Percentiles rank a stretch among this genome's conserved stretches.
Conservation (phyloP, 345 rosid species). For the Euclidium syriacum region DNA sequence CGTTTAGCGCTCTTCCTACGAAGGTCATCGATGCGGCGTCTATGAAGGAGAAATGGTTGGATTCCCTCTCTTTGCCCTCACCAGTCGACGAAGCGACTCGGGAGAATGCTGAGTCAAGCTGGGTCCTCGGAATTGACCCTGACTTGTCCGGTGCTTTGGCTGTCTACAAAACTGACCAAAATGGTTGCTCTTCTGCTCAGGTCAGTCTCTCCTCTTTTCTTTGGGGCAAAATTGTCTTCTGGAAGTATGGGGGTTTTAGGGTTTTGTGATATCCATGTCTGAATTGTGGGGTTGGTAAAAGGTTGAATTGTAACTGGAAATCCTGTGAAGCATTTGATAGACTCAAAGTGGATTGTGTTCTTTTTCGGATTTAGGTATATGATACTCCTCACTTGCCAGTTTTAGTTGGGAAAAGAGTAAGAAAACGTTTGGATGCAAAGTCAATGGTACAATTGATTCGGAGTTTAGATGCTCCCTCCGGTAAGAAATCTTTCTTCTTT, state of each 20-base stretch:
- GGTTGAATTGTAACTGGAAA: too few relatives aligned
- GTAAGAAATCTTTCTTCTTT: constrained; percentile 30
- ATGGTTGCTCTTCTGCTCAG: constrained; percentile 56
- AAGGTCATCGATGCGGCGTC: constrained; percentile 31
- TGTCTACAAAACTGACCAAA: constrained; percentile 44
- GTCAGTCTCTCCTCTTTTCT: constrained; percentile 9
- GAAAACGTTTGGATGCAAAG: constrained; percentile 78
- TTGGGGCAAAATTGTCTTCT: neutral
- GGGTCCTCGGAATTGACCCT: constrained; percentile 79
- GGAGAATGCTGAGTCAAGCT: constrained; percentile 30
- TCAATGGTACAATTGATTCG: constrained; percentile 68
- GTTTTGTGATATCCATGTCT: neutral
- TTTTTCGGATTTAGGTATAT: constrained; percentile 48
- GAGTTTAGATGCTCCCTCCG: constrained; percentile 60
- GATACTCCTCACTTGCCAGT: constrained; percentile 73
- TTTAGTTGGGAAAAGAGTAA: constrained; percentile 56
- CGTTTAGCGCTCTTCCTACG: constrained; percentile 1
- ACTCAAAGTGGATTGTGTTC: neutral
- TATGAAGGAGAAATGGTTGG: constrained; percentile 57
- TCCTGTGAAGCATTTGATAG: neutral
- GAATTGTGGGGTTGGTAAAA: neutral
- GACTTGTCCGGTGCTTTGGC: constrained; percentile 82
- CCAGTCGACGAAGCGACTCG: constrained; percentile 12
- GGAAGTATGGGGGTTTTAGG: neutral
- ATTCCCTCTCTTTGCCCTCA: constrained; percentile 48